Evolutionary conservation across 2,329 filamentous ascomycete species (phyloP).

Genomic region (Scedosporium aurantiacum): DNA sequence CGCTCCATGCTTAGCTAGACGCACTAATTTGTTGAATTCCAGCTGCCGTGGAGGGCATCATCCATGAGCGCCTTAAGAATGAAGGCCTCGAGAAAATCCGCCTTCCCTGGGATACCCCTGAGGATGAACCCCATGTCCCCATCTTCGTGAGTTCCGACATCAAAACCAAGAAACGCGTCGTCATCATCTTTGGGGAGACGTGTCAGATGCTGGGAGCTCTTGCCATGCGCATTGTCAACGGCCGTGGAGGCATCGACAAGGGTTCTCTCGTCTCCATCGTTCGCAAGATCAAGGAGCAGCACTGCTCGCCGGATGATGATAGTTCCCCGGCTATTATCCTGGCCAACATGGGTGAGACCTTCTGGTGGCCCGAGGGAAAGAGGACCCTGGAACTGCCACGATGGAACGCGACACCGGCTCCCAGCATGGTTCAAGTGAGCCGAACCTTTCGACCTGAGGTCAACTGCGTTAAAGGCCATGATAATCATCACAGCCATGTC

Average conservation of each 20-base stretch:
- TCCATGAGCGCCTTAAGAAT: constrained; percentile 49
- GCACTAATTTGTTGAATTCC: neutral
- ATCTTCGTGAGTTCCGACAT: constrained; percentile 52
- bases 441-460: constrained; percentile 37
- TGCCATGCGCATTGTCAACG: constrained; percentile 55
- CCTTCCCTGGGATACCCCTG: constrained; percentile 45
- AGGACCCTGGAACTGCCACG: constrained; percentile 47
- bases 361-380: constrained; percentile 59
- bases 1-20: neutral
- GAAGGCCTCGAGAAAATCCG: constrained; percentile 49
- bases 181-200: constrained; percentile 65
- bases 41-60: constrained; percentile 53
- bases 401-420: constrained; percentile 49
- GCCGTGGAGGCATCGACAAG: constrained; percentile 52
- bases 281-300: constrained; percentile 27
- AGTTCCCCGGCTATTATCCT: constrained; percentile 53
- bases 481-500: constrained; percentile 49
- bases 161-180: constrained; percentile 44
- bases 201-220: constrained; percentile 64
- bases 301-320: constrained; percentile 20
- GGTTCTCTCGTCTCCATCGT: constrained; percentile 63
- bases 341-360: constrained; percentile 65
- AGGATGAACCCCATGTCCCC: constrained; percentile 47
- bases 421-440: constrained; percentile 49
- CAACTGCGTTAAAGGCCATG: constrained; percentile 55